Evolutionary conservation across 768 basidiomycete species (phyloP).

Genomic region (Boletus pseudo-olivaceus): DNA sequence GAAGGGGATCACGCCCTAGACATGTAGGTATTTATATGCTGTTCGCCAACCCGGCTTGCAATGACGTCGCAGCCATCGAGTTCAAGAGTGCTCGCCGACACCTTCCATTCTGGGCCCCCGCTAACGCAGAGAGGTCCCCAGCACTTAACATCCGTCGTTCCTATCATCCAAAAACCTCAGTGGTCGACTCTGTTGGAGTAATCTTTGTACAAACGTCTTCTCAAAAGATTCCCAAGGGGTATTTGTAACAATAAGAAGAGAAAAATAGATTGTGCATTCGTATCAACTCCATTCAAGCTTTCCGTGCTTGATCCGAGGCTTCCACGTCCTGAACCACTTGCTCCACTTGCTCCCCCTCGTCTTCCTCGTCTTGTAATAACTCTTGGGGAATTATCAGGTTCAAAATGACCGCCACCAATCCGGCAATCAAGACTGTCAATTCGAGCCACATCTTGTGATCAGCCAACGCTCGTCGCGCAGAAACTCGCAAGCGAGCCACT

Average conservation of each 20-base stretch:
- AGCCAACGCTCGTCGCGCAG: neutral
- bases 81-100: neutral
- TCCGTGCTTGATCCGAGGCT: neutral
- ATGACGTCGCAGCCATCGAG: neutral
- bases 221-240: neutral
- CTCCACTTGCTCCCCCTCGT: conserved; percentile 11
- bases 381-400: conserved; percentile 54
- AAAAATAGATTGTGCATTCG: neutral
- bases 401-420: conserved; percentile 54
- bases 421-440: conserved; percentile 49
- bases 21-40: neutral
- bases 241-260: no score
- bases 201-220: neutral
- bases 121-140: neutral
- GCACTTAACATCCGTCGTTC: neutral
- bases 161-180: neutral
- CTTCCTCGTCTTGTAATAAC: conserved; percentile 19
- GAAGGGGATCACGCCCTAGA: no score
- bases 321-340: conserved; percentile 28
- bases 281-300: neutral
- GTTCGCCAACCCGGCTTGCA: no score
- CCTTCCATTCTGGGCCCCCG: neutral
- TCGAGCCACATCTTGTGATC: neutral
- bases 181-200: neutral
- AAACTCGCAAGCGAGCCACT: conserved; percentile 26